phyloP scores from a whole-genome alignment of 352 stramenopile species.

The Globisporangium recalcitrans region DNA sequence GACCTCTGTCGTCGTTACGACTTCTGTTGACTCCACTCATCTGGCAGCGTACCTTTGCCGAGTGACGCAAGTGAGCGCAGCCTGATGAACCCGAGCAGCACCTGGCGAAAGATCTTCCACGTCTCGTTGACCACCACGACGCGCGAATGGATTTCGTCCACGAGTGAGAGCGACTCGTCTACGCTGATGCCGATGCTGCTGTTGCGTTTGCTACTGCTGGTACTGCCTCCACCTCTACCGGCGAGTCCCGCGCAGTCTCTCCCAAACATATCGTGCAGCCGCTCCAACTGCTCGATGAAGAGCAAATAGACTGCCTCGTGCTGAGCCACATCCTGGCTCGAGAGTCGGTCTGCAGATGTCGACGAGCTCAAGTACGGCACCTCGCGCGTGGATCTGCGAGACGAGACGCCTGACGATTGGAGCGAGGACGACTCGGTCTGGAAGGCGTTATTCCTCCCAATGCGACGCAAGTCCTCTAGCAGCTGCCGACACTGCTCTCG shows the following conservation, averaged over 20 bases:
- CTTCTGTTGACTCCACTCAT: conserved; percentile 35
- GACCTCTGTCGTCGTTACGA: too few species aligned
- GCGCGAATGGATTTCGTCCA: conserved; percentile 33
- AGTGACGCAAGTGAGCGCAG: conserved; percentile 44
- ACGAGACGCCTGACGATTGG: conserved; percentile 6
- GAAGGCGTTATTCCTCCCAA: conserved; percentile 64
- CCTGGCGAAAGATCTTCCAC: conserved; percentile 72
- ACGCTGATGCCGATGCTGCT: conserved; percentile 22
- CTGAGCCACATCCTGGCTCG: conserved; percentile 66
- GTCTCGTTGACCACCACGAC: conserved; percentile 48
- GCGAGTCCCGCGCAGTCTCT: background rate
- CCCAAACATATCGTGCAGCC: conserved; percentile 32
- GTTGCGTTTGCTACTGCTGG: conserved; percentile 1
- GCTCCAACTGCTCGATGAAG: conserved; percentile 50
- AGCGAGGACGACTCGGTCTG: conserved; percentile 40
- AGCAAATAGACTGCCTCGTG: conserved; percentile 47
- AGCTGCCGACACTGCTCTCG: conserved; percentile 33
- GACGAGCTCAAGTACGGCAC: conserved; percentile 58
- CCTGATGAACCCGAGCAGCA: conserved; percentile 56
- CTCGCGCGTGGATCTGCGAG: conserved; percentile 17
- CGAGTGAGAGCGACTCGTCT: conserved; percentile 23
- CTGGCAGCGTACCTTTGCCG: conserved; percentile 51
- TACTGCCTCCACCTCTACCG: too few species aligned
- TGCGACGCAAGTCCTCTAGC: conserved; percentile 50
- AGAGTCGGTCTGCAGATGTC: conserved; percentile 30